Evolutionary conservation across 176 grass and related monocot species (phyloP), one percentile per base, ranked within the genome.

Genomic region (Guadua angustifolia): DNA sequence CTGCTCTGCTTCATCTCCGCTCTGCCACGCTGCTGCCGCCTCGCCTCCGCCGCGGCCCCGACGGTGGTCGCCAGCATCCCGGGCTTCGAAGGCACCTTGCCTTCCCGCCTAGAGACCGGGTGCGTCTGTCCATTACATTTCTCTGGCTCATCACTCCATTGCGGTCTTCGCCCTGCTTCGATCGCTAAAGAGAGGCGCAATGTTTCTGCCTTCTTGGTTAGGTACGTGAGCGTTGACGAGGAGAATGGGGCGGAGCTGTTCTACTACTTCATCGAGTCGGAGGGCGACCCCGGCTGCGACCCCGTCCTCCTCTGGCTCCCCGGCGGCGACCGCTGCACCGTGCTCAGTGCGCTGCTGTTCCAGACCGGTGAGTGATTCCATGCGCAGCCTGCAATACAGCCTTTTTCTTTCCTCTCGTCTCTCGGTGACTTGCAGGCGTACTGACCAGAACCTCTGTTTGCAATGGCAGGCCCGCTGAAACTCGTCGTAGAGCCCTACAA

Each of bases 211-310:
- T 61, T 44, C 43, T 44, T 44, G 43, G 0, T 44, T 44, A 79
- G 74, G 75, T 86, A 87, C 60, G 69, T 87, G 17, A 74, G 7
- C 8, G 67, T 87, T 26, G 78, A 87, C 24, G 66, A 87, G 53
- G 57, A 82, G 61, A 73, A 82, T 7, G 85, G 68, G 1, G 13
- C 24, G 7, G 78, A 87, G 59, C 32, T 87, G 7, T 82, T 87
- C 71, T 87, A 87, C 85, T 87, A 87, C 78, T 81, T 87, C 25
- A 49, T 87, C 26, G 64, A 73, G 69, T 87, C 84, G 25, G 84
- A 87, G 59, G 29, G 84, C 24, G 70, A 81, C 32, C 84, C 64
- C 9, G 3, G 74, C 1, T 3, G 60, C 10, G 67, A 79, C 38
- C 84, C 76, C 14, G 15, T 85, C 10, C 50, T 85, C 5, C 61